Evolutionary conservation across 176 grass and related monocot genomes (phyloP), one percentile per base, ranked within the genome.

Genomic region (Eleusine coracana): DNA sequence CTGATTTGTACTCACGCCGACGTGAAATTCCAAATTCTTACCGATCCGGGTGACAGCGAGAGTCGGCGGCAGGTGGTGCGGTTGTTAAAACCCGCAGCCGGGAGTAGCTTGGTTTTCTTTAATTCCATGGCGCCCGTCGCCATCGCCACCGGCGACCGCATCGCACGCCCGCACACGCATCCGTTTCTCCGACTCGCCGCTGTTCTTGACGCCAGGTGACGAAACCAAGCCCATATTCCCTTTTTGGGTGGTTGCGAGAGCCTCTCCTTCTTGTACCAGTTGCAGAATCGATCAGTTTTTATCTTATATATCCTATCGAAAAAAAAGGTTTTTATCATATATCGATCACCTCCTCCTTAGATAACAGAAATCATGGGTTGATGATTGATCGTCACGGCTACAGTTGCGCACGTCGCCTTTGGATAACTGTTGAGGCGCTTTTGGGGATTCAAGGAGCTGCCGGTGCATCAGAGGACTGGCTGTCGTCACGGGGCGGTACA

Each of bases 81-180:
- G 51, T 14, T 41, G 71, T 34, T 29, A 9, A 71, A 83, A 83
- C 65, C 56, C 31, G 34, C 80, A 73, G 17, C 69, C 56, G 84
- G 77, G 58, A 34, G 17, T 25, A 23, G 56, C 56, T 58, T 58
- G n/a, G 44, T 48, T 64, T 64, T 46, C 7, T 61, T 63, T 31
- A 70, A 71, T 49, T 49, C 20, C 67, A 48, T 25, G 18, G 34
- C 71, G 3, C 7, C 66, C 3, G 40, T 88, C 80, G 37, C 74
- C 80, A 6, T 80, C 84, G 58, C 14, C 77, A 80, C 69, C 37
- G 77, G 73, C 69, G 13, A 86, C 69, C 58, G 52, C 13, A 86
- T 59, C 58, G 52, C 50, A 5, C 38, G 38, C 16, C 21, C 58
- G 5, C 14, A 20, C 3, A 14, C 41, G 8, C 61, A 63, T 49